Evolutionary conservation across 495 filamentous ascomycete genomes (phyloP).

Genomic region (Rhizodiscina lignyota): DNA sequence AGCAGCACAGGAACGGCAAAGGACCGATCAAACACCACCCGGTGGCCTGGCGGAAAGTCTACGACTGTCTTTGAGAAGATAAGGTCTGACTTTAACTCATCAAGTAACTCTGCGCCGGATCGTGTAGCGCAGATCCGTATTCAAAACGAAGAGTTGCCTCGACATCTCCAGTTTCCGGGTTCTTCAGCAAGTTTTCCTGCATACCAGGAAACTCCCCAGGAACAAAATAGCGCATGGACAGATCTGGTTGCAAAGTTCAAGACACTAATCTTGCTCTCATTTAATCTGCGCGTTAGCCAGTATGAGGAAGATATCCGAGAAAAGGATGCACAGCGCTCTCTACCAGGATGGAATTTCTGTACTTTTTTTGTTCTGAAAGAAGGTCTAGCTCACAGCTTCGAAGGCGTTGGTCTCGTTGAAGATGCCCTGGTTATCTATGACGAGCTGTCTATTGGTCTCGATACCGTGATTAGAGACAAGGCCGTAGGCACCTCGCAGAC

Average conservation of each 20-base stretch:
- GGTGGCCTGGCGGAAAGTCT: constrained; percentile 60
- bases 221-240: constrained; percentile 55
- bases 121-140: constrained; percentile 76
- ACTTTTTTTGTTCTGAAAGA: constrained; percentile 98
- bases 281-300: constrained; percentile 77
- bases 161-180: too few species aligned
- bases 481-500: constrained; percentile 33
- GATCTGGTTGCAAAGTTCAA: constrained; percentile 82
- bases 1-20: constrained; percentile 23
- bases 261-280: constrained; percentile 69
- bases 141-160: constrained; percentile 25
- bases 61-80: constrained; percentile 80
- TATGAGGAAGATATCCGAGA: constrained; percentile 97
- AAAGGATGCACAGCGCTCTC: constrained; percentile 67
- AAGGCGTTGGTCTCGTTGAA: constrained; percentile 89
- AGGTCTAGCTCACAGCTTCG: constrained; percentile 80
- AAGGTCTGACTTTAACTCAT: constrained; percentile 77
- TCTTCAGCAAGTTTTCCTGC: constrained; percentile 13
- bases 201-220: constrained; percentile 41
- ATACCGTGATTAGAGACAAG: constrained; percentile 66
- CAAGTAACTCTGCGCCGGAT: constrained; percentile 60
- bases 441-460: constrained; percentile 73
- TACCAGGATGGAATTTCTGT: constrained; percentile 98
- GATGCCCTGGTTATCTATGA: constrained; percentile 89
- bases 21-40: constrained; percentile 33